Evolutionary conservation across 2,329 filamentous ascomycete species (phyloP).

Genomic region (Iodosphaeria phyllophila): DNA sequence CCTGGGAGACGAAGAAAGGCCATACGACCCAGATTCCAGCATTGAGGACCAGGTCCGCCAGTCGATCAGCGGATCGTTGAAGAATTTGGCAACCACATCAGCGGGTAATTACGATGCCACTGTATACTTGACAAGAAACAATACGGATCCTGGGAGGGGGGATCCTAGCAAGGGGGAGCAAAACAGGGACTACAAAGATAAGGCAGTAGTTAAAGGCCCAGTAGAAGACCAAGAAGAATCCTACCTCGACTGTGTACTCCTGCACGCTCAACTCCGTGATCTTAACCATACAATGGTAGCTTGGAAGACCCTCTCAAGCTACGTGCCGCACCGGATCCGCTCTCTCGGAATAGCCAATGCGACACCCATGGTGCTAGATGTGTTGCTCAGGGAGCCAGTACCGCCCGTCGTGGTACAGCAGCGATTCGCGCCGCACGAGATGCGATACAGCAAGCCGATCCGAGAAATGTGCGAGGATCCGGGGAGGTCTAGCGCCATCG

Average conservation of each 20-base stretch:
- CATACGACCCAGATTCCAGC: constrained; percentile 39
- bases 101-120: no score
- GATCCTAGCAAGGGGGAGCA: no score
- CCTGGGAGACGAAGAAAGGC: no score
- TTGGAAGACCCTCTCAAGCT: constrained; percentile 47
- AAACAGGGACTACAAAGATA: constrained; percentile 8
- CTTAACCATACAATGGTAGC: constrained; percentile 35
- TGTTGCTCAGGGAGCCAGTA: constrained; percentile 21
- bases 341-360: constrained; percentile 61
- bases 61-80: constrained; percentile 48
- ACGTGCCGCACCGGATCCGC: constrained; percentile 44
- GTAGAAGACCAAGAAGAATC: no score
- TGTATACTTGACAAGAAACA: no score
- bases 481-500: no score
- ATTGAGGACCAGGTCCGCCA: constrained; percentile 45
- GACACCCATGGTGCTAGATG: constrained; percentile 33
- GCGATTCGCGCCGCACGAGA: constrained; percentile 44
- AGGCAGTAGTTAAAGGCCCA: no score
- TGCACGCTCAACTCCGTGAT: constrained; percentile 38
- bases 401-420: constrained; percentile 52
- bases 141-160: no score
- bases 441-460: constrained; percentile 38
- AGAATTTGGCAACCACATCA: constrained; percentile 37
- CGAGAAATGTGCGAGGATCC: constrained; percentile 28
- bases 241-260: constrained; percentile 56